These are phyloP conservation scores for Tuctoria greenei DNA, from an alignment of 176 grass and related monocot genomes.

Conservation along the genomic window DNA sequence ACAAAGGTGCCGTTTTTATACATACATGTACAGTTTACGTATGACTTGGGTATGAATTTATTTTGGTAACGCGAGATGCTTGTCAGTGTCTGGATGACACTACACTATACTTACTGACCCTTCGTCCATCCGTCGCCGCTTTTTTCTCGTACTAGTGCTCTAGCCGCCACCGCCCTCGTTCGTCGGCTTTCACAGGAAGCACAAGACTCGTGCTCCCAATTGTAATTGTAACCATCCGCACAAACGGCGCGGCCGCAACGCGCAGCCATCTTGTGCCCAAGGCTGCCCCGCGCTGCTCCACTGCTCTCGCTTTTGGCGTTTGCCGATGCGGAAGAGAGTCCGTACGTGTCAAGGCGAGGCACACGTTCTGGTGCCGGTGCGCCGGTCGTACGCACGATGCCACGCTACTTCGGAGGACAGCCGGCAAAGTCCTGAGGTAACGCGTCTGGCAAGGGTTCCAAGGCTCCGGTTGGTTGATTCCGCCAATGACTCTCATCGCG, in stretches of 20 bases:
- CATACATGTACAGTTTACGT: conserved; percentile 14
- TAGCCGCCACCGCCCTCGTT: background rate
- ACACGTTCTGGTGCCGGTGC: no score
- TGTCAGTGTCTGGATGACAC: no score
- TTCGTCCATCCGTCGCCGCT: background rate
- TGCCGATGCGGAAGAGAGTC: background rate
- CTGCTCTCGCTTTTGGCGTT: background rate
- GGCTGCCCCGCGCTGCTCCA: background rate
- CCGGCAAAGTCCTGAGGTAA: background rate
- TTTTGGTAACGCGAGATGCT: background rate
- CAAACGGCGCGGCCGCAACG: background rate
- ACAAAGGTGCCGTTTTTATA: background rate
- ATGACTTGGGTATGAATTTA: background rate
- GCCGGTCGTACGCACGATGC: background rate
- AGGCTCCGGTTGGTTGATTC: background rate
- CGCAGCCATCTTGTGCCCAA: background rate
- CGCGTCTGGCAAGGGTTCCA: background rate
- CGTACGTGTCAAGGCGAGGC: no score
- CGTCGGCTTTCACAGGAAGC: background rate
- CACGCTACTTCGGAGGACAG: background rate
- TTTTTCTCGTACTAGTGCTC: background rate
- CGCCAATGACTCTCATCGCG: background rate
- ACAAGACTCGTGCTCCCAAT: background rate
- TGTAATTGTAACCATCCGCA: no score
- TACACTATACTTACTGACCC: no score